Base-by-base conservation (phyloP, 768 basidiomycete species). In the Amanita jacksonii region DNA sequence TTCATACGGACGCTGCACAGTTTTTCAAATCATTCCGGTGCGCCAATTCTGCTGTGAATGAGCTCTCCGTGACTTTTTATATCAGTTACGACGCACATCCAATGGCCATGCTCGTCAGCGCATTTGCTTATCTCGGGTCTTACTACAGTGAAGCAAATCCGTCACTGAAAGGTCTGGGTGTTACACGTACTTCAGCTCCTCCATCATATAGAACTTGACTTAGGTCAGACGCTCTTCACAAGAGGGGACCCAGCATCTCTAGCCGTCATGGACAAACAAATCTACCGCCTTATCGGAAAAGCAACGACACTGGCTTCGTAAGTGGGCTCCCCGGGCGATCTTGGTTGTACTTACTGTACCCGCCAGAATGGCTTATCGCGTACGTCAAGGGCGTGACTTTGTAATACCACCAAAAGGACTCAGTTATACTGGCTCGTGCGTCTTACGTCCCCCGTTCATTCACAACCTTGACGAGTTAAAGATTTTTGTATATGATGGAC, bases 401-500 rank as follows among this genome's bases (percentile, higher is more conserved):
- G 87, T 92, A 13, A 74, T 72, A 0, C 88, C 91, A 3, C 89
- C 88, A 5, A 77, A 79, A 1, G 85, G 85, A 0, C 69, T 91
- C 41, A 84, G 79, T 54, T 92, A 92, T 52, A 77, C 89, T 3
- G 88, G 79, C 60, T 84, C 85, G 85, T 85, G 55, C 53, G 77
- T 68, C 12, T 24, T n/a, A 15, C 13, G 10, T 41, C n/a, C 5
- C 1, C 8, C 5, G 43, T 13, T 41, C 20, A 25, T 46, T 41
- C n/a, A 48, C 35, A 18, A 41, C 37, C 31, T 30, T 39, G 9
- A 23, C 46, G 19, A 18, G 1, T 4, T 3, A 18, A 49, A 86
- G 82, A 5, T 94, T 93, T 69, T 60, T 94, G 39, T 94, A 90
- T 63, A 85, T 91, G 64, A 83, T 93, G 72, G 90, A 93, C 51